These are phyloP conservation scores for Sarocladium kiliense DNA, from an alignment of 2,329 filamentous ascomycete genomes.

Conservation along the genomic window DNA sequence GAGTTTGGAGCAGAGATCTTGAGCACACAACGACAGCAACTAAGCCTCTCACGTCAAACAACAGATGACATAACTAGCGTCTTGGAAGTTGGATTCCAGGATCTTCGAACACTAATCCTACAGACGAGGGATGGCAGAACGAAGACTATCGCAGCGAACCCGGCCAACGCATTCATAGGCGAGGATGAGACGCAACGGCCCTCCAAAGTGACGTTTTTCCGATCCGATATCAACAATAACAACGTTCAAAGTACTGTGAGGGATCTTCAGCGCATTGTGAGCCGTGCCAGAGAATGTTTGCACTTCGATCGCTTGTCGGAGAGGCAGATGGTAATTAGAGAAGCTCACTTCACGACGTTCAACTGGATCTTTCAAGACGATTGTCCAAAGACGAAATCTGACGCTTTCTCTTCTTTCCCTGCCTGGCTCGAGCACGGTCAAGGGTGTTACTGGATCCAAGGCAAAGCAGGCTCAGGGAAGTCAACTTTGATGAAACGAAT, in stretches of 20 bases:
- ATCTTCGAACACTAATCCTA: background rate
- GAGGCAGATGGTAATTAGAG: background rate
- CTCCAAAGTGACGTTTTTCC: background rate
- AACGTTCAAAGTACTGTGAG: background rate
- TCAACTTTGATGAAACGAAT: conserved; percentile 36
- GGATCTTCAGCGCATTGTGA: background rate
- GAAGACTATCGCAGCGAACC: background rate
- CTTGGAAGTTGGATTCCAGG: background rate
- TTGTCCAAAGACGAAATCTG: background rate
- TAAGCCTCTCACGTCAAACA: background rate
- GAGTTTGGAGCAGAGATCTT: background rate
- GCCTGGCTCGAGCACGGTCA: conserved; percentile 20
- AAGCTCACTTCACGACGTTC: background rate
- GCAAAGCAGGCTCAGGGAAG: conserved; percentile 36
- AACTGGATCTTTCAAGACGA: conserved; percentile 7
- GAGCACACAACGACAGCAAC: background rate
- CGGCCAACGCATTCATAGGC: background rate
- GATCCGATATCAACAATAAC: too few relatives aligned
- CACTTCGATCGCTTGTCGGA: background rate
- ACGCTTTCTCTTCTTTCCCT: conserved; percentile 8
- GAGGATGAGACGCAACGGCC: background rate
- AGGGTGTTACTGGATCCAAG: conserved; percentile 27
- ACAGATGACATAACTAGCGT: background rate
- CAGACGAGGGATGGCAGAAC: background rate
- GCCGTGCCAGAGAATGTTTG: background rate